phyloP scores from a whole-genome alignment of 495 filamentous ascomycete genomes.

The Aspergillus affinis region DNA sequence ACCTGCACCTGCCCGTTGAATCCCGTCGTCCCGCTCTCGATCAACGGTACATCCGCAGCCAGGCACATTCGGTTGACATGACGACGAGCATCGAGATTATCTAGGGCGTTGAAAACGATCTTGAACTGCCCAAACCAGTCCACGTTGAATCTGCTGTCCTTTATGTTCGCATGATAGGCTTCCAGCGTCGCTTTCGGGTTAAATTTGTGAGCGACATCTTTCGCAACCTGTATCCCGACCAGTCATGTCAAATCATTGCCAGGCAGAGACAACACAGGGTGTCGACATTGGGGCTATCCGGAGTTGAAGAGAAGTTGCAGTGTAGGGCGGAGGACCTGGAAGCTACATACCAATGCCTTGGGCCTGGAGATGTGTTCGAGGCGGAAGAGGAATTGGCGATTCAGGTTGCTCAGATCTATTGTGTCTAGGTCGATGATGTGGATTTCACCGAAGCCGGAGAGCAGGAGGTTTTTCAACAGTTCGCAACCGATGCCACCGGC shows the following conservation, averaged over 20 bases:
- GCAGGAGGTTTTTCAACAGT: slow-evolving; percentile 92
- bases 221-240: slow-evolving; percentile 70
- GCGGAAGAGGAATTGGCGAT: slow-evolving; percentile 96
- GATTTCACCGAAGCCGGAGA: slow-evolving; percentile 90
- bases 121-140: slow-evolving; percentile 84
- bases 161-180: slow-evolving; percentile 94
- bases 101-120: slow-evolving; percentile 93
- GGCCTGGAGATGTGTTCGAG: slow-evolving; percentile 98
- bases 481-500: slow-evolving; percentile 98
- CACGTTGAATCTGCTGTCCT: slow-evolving; percentile 85
- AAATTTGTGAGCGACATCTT: slow-evolving; percentile 87
- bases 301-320: slow-evolving; percentile 2
- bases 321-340: neutral
- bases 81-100: slow-evolving; percentile 90
- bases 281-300: slow-evolving; percentile 14
- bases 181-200: slow-evolving; percentile 86
- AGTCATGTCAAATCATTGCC: slow-evolving; percentile 19
- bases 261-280: neutral
- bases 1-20: slow-evolving; percentile 98
- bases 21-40: slow-evolving; percentile 96
- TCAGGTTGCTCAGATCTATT: slow-evolving; percentile 96
- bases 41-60: slow-evolving; percentile 82
- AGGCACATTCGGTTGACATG: slow-evolving; percentile 99
- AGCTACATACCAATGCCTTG: slow-evolving; percentile 77
- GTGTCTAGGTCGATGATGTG: slow-evolving; percentile 98